A percentile compares a stretch with the other conserved stretches of the same genome.
Conservation (phyloP, 2,329 filamentous ascomycete genomes). For the Microsporum ferrugineum region DNA sequence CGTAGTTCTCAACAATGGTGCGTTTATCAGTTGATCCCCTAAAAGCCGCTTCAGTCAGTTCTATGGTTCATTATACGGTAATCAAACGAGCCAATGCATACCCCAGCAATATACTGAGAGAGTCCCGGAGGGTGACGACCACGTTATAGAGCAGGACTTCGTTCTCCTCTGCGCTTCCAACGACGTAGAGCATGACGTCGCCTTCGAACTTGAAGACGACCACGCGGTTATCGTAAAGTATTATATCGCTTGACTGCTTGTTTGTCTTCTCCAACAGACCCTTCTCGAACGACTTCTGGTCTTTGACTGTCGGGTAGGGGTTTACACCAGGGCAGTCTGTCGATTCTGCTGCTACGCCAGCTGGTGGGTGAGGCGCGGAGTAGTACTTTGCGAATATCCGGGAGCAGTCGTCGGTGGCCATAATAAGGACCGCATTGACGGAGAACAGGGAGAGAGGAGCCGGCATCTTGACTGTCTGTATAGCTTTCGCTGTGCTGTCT, state of each 20-base stretch:
- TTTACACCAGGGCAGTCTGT: conserved; percentile 53
- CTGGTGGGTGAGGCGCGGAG: conserved; percentile 55
- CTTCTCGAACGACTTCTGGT: conserved; percentile 95
- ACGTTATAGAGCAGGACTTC: conserved; percentile 95
- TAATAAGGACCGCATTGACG: conserved; percentile 65
- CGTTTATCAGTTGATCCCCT: conserved; percentile 96
- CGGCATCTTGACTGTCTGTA: conserved; percentile 44
- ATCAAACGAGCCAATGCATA: conserved; percentile 33
- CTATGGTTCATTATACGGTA: not conserved
- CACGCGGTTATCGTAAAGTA: conserved; percentile 92
- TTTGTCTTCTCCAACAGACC: conserved; percentile 89
- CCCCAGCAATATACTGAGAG: conserved; percentile 86
- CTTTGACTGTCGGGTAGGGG: conserved; percentile 78
- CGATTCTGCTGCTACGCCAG: conserved; percentile 46
- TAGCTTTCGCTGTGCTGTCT: not conserved
- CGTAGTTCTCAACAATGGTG: conserved; percentile 97
- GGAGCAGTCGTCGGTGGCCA: conserved; percentile 75
- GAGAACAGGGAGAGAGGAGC: conserved; percentile 65
- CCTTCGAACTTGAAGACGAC: conserved; percentile 97
- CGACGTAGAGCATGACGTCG: conserved; percentile 92
- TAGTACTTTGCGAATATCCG: conserved; percentile 95
- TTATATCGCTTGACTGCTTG: conserved; percentile 91
- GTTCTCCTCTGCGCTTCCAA: conserved; percentile 86
- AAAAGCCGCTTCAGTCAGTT: conserved; percentile 15
- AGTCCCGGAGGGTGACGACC: conserved; percentile 79